phyloP scores from a whole-genome alignment of 2,329 filamentous ascomycete species.

The Monilinia aucupariae region DNA sequence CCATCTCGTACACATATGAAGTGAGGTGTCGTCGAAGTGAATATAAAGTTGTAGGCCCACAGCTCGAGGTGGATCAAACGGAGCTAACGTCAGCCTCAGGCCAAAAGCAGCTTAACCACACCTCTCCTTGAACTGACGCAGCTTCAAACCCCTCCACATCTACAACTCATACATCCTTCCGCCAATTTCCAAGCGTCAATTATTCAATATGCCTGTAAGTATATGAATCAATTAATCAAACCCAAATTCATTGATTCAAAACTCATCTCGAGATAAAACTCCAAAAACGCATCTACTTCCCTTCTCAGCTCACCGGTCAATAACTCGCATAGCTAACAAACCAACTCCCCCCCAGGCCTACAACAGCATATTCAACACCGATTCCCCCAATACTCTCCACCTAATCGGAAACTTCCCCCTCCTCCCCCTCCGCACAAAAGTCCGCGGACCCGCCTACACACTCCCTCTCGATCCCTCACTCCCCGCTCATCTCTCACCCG shows the following conservation, averaged over 20 bases:
- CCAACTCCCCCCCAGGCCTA: constrained; percentile 61
- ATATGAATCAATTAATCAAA: neutral
- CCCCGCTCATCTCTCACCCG: constrained; percentile 49
- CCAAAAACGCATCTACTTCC: neutral
- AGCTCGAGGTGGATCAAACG: neutral
- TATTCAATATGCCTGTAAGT: constrained; percentile 12
- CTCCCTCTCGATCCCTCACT: constrained; percentile 55
- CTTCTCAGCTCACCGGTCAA: neutral
- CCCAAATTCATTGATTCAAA: neutral
- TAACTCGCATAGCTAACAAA: neutral
- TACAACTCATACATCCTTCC: neutral
- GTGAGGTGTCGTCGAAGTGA: neutral
- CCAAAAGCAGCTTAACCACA: constrained; percentile 9
- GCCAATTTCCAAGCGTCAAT: neutral
- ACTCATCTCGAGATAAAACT: neutral
- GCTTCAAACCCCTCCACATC: constrained; percentile 7
- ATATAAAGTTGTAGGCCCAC: constrained; percentile 6
- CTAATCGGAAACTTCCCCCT: constrained; percentile 86
- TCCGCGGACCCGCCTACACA: constrained; percentile 88
- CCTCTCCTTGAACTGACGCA: constrained; percentile 13
- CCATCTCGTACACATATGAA: neutral
- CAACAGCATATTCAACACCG: constrained; percentile 93
- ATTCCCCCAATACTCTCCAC: constrained; percentile 51
- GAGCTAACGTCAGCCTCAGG: constrained; percentile 5
- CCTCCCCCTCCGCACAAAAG: constrained; percentile 88